Evolutionary conservation across 2,329 filamentous ascomycete genomes (phyloP), one percentile per base, ranked within the genome.

Genomic region (Aureobasidium musti): DNA sequence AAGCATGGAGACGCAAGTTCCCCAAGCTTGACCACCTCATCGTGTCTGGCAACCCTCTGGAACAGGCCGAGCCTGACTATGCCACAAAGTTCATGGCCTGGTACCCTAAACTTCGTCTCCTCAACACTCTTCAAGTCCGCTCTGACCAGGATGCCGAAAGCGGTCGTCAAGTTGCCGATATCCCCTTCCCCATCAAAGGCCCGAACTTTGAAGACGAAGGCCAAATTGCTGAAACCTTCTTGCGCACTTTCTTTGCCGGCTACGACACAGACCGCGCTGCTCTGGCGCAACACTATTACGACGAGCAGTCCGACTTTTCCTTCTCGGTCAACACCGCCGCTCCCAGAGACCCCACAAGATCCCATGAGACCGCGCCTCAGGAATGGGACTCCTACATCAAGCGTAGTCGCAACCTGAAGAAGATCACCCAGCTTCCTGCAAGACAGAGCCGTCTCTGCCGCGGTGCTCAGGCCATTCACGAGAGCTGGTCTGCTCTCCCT

Each of bases 1-100:
- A 87, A 63, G 84, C 82, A 37, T 97, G 92, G 92, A 89, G 89
- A 68, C 86, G 87, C 74, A 91, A 90, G 65, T 93, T 98, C 73
- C 87, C 84, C 63, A 82, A 87, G 66, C 83, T 98, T 13, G 88
- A 96, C 74, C 93, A 93, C 63, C 83, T 99, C 2, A 87, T 96
- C 68, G 80, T 97, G 69, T 84, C 84, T 11, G 88, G 86, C 61
- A 97, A 96, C 71, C 91, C 92, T 0, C 86, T 96, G 68, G 79
- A 81, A 66, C 70, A 80, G 72, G 70, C 73, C 63, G 71, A 79
- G 65, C 72, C 77, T 28, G 76, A 84, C 68, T 90, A 89, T 75
- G 83, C 86, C 67, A 79, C 84, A 19, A 89, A 91, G 57, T 80
- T 97, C 67, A 81, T 91, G 35, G 86, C 87, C 47, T 96, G 92